Percentiles rank a stretch among this genome's conserved stretches.
phyloP scores from a whole-genome alignment of 441 rosid species.

The Theobroma grandiflorum region DNA sequence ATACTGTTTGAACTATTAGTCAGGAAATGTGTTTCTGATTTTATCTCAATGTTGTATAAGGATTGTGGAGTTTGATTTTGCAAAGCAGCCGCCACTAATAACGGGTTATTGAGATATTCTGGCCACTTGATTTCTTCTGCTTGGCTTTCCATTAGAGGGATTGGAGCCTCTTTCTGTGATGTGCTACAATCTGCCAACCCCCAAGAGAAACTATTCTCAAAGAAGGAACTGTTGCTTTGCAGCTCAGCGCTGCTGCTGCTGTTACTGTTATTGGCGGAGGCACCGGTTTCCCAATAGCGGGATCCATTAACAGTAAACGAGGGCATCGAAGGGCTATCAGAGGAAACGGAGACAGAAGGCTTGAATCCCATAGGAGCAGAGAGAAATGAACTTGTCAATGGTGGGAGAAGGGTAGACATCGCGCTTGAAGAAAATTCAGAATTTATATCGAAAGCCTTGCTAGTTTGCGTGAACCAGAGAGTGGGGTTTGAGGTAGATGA shows the following conservation, averaged over 20 bases:
- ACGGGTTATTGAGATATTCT: conserved; percentile 54
- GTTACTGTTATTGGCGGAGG: conserved; percentile 42
- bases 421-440: conserved; percentile 51
- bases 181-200: conserved; percentile 58
- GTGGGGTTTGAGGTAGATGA: conserved; percentile 41
- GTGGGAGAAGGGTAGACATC: conserved; percentile 45
- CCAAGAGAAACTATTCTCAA: conserved; percentile 59
- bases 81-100: conserved; percentile 50
- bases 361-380: conserved; percentile 45
- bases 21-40: conserved; percentile 59
- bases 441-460: conserved; percentile 45
- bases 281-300: conserved; percentile 51
- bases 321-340: conserved; percentile 38
- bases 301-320: conserved; percentile 40
- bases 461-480: conserved; percentile 49
- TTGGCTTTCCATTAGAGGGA: conserved; percentile 41
- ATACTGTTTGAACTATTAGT: conserved; percentile 37
- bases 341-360: conserved; percentile 34
- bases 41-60: conserved; percentile 50
- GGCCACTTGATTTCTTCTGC: conserved; percentile 58
- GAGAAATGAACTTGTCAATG: conserved; percentile 44
- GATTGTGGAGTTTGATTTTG: conserved; percentile 58
- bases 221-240: conserved; percentile 51
- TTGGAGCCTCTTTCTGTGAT: conserved; percentile 52
- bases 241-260: conserved; percentile 48